Percentiles rank a stretch among this genome's conserved stretches.
These are phyloP conservation scores for Aspergillus quadricinctus DNA, from an alignment of 2,329 filamentous ascomycete genomes.

Conservation along the genomic window DNA sequence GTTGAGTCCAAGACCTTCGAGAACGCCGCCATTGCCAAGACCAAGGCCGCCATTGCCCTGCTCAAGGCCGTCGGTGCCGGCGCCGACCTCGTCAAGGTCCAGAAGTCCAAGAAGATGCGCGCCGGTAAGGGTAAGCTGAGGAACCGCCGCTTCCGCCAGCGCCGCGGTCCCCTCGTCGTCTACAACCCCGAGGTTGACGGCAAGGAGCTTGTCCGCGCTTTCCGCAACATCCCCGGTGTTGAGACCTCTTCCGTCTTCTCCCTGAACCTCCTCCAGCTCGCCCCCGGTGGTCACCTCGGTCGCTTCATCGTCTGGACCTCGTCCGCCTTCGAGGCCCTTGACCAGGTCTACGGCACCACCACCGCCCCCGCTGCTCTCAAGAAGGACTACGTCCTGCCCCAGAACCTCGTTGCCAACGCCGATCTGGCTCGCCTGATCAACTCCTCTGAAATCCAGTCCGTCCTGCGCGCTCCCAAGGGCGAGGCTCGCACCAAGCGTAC, in stretches of 20 bases:
- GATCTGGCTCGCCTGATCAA: constrained; percentile 98
- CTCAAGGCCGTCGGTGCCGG: constrained; percentile 88
- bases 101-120: constrained; percentile 92
- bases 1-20: constrained; percentile 87
- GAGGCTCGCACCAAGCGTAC: constrained; percentile 83
- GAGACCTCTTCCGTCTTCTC: constrained; percentile 92
- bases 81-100: constrained; percentile 90
- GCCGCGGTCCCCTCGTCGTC: constrained; percentile 94
- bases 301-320: constrained; percentile 99
- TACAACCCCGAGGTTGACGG: constrained; percentile 95
- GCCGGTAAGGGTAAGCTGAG: constrained; percentile 99
- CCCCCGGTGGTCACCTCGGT: constrained; percentile 96
- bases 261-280: constrained; percentile 98
- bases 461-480: constrained; percentile 87
- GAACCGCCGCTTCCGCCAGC: constrained; percentile 93
- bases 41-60: constrained; percentile 77
- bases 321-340: constrained; percentile 90
- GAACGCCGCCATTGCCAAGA: constrained; percentile 76
- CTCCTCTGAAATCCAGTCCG: constrained; percentile 96
- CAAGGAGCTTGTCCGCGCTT: constrained; percentile 87
- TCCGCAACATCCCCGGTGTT: constrained; percentile 98
- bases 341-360: constrained; percentile 94
- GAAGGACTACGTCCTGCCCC: constrained; percentile 98
- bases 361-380: constrained; percentile 86
- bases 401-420: constrained; percentile 87